Conservation (phyloP, 441 rosid genomes). For the Aleurites moluccanus region DNA sequence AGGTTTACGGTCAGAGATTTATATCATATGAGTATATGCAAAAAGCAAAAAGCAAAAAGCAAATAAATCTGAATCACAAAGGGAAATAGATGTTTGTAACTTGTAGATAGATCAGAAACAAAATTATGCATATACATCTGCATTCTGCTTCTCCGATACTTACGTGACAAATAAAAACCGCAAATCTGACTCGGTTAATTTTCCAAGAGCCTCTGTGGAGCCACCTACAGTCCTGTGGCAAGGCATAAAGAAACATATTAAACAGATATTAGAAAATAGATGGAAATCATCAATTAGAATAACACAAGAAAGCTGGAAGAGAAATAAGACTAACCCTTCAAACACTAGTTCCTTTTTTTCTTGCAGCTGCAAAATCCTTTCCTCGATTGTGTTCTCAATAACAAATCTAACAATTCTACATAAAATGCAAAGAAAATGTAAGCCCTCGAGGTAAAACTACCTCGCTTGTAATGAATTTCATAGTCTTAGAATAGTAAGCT, state of each 20-base stretch:
- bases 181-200: slow-evolving; percentile 76
- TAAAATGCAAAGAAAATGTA: slow-evolving; percentile 12
- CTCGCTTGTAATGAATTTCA: slow-evolving; percentile 4
- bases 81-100: neutral
- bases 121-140: neutral
- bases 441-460: slow-evolving; percentile 3
- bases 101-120: neutral
- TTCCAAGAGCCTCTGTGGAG: slow-evolving; percentile 75
- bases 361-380: slow-evolving; percentile 90
- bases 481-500: neutral
- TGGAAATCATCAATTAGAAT: neutral
- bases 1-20: no score
- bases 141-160: slow-evolving; percentile 1
- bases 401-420: slow-evolving; percentile 79
- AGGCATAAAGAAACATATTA: neutral
- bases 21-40: no score
- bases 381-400: slow-evolving; percentile 93
- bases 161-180: slow-evolving; percentile 62
- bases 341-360: slow-evolving; percentile 91
- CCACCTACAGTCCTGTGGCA: slow-evolving; percentile 84
- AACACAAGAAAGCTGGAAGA: neutral
- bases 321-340: slow-evolving; percentile 67
- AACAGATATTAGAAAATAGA: neutral
- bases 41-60: no score
- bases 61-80: neutral